These are phyloP conservation scores for Phytopythium mirpurense DNA, from an alignment of 352 stramenopile species.

Conservation along the genomic window DNA sequence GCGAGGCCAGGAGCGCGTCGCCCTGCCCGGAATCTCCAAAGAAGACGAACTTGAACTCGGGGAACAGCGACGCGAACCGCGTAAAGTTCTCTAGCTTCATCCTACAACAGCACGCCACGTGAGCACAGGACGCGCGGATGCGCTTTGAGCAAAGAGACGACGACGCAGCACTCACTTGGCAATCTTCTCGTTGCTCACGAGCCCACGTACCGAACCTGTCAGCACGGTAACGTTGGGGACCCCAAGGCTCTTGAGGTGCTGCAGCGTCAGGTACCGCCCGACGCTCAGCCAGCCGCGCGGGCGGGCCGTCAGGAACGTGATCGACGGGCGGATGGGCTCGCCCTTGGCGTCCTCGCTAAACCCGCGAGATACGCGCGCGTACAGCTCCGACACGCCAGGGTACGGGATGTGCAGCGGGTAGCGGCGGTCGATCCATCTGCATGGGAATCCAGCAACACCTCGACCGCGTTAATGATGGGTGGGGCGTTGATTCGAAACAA, in stretches of 20 bases:
- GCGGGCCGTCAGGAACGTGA: slow-evolving; percentile 80
- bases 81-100: slow-evolving; percentile 82
- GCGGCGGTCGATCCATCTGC: slow-evolving; percentile 58
- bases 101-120: slow-evolving; percentile 9
- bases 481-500: no score
- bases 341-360: slow-evolving; percentile 25
- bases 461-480: no score
- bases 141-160: no score
- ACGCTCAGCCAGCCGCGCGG: slow-evolving; percentile 78
- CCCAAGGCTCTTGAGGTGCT: slow-evolving; percentile 72
- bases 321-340: slow-evolving; percentile 37
- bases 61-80: slow-evolving; percentile 71
- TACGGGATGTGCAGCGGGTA: slow-evolving; percentile 78
- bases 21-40: slow-evolving; percentile 82
- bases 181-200: slow-evolving; percentile 83
- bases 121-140: no score
- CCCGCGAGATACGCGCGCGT: slow-evolving; percentile 51
- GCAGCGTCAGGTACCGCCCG: slow-evolving; percentile 70
- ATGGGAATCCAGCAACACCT: no score
- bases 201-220: slow-evolving; percentile 69
- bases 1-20: slow-evolving; percentile 65
- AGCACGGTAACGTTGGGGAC: slow-evolving; percentile 73
- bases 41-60: slow-evolving; percentile 85
- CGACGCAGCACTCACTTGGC: slow-evolving; percentile 48
- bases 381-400: slow-evolving; percentile 72